Evolutionary conservation across 495 filamentous ascomycete species (phyloP).

Genomic region (Aspergillus bridgeri): DNA sequence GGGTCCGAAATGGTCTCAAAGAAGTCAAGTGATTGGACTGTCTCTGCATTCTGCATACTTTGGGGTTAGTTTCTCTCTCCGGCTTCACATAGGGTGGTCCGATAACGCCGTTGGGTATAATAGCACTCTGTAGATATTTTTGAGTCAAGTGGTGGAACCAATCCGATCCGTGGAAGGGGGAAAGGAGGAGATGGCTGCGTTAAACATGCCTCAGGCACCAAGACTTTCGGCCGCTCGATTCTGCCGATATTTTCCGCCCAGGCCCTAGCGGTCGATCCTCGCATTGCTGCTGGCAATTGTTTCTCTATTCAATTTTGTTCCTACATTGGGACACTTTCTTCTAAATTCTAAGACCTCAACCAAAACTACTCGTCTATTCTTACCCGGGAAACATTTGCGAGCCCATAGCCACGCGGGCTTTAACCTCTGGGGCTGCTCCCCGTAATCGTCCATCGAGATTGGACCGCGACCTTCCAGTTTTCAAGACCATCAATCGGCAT

Average conservation of each 20-base stretch:
- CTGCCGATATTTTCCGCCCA: not conserved
- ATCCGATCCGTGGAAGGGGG: not conserved
- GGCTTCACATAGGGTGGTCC: not conserved
- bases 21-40: not conserved
- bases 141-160: not conserved
- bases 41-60: not conserved
- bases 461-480: not conserved
- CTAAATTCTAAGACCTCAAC: not conserved
- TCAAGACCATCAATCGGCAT: not conserved
- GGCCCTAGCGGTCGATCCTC: not conserved
- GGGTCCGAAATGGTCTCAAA: not conserved
- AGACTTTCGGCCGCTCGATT: not conserved
- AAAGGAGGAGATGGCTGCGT: no score
- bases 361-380: not conserved
- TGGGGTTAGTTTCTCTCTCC: not conserved
- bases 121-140: not conserved
- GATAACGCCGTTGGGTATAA: not conserved
- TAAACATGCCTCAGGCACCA: no score
- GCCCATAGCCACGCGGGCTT: not conserved
- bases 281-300: not conserved
- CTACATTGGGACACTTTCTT: not conserved
- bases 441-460: not conserved
- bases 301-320: not conserved
- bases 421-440: not conserved
- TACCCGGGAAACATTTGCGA: not conserved